phyloP scores from a whole-genome alignment of 768 basidiomycete species.

The Trametes meyenii region DNA sequence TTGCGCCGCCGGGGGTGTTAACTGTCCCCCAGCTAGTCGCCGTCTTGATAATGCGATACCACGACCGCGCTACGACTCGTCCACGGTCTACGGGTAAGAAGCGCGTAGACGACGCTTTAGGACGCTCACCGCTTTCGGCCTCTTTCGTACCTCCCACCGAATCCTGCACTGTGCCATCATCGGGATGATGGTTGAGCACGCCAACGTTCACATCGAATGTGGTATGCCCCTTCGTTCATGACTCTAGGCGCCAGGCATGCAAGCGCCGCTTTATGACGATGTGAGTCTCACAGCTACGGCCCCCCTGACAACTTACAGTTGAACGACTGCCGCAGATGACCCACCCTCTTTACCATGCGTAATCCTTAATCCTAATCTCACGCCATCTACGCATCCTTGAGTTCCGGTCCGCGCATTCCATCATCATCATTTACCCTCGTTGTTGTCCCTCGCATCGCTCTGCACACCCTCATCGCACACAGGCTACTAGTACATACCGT shows the following conservation, averaged over 20 bases:
- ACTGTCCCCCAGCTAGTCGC: slow-evolving; percentile 33
- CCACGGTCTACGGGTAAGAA: slow-evolving; percentile 21
- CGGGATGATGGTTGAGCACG: slow-evolving; percentile 7
- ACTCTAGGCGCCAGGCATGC: slow-evolving; percentile 1
- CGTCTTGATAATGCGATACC: slow-evolving; percentile 30
- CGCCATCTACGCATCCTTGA: slow-evolving; percentile 8
- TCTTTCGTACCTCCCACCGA: neutral
- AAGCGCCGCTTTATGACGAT: slow-evolving; percentile 16
- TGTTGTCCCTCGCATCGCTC: slow-evolving; percentile 16
- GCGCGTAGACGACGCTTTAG: neutral
- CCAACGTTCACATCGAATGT: slow-evolving; percentile 1
- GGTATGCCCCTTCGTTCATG: slow-evolving; percentile 13
- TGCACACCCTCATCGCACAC: slow-evolving; percentile 1
- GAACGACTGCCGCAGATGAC: neutral
- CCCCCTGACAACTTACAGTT: neutral
- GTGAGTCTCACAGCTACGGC: neutral
- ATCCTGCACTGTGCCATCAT: neutral
- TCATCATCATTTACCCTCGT: slow-evolving; percentile 1
- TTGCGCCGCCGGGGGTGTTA: slow-evolving; percentile 8
- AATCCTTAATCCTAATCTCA: slow-evolving; percentile 20
- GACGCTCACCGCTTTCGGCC: slow-evolving; percentile 17
- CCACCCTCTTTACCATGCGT: slow-evolving; percentile 19
- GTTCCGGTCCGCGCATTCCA: neutral
- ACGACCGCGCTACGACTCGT: slow-evolving; percentile 27
- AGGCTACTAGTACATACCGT: neutral